These are phyloP conservation scores for Tulasnella sp. DNA, from an alignment of 768 basidiomycete species.

Conservation along the genomic window DNA sequence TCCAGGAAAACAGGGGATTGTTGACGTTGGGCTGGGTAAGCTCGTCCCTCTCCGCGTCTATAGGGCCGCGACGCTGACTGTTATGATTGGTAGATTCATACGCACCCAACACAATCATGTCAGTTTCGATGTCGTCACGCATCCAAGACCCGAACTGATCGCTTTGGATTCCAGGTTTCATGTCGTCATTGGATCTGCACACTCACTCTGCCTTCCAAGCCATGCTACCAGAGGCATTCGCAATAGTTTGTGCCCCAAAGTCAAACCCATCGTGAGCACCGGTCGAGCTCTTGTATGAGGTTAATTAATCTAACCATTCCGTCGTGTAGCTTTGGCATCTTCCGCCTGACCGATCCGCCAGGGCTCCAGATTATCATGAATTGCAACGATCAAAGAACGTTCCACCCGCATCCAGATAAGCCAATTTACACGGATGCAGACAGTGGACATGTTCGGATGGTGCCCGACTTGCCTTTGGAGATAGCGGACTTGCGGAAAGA, in stretches of 20 bases:
- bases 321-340: conserved; percentile 72
- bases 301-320: not conserved
- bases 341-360: conserved; percentile 86
- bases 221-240: conserved; percentile 90
- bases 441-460: conserved; percentile 75
- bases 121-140: conserved; percentile 41
- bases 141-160: conserved; percentile 27
- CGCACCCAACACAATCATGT: conserved; percentile 89
- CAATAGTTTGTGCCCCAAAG: conserved; percentile 86
- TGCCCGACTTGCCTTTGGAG: conserved; percentile 69
- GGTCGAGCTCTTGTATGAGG: conserved; percentile 28
- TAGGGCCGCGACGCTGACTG: conserved; percentile 1
- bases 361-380: conserved; percentile 71
- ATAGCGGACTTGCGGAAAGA: conserved; percentile 74
- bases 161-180: conserved; percentile 61
- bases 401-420: conserved; percentile 80
- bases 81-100: conserved; percentile 69
- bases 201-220: conserved; percentile 88
- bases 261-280: conserved; percentile 68
- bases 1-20: conserved; percentile 77
- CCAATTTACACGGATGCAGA: conserved; percentile 93
- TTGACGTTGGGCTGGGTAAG: conserved; percentile 92
- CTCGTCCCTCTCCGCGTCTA: conserved; percentile 29
- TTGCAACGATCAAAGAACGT: conserved; percentile 73
- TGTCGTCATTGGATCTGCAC: conserved; percentile 93